These are phyloP conservation scores for Microcyclospora tardicrescens DNA, from an alignment of 2,329 filamentous ascomycete species.

Conservation along the genomic window DNA sequence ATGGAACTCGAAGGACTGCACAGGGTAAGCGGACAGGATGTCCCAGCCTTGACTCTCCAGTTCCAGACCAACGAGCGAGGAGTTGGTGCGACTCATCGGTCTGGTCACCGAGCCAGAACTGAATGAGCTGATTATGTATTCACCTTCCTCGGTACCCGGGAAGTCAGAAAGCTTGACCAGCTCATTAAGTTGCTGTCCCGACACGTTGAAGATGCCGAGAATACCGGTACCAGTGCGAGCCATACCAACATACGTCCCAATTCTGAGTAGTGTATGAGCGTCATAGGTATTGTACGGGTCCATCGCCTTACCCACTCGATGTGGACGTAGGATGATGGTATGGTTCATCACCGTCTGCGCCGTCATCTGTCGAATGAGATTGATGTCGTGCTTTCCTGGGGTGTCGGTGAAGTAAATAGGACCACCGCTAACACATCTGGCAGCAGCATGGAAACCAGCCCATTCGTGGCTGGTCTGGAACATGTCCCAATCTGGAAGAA, in stretches of 20 bases:
- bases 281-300: constrained; percentile 65
- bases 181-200: constrained; percentile 48
- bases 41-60: constrained; percentile 61
- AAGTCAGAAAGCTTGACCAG: constrained; percentile 60
- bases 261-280: constrained; percentile 58
- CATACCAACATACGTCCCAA: constrained; percentile 64
- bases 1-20: constrained; percentile 40
- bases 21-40: constrained; percentile 62
- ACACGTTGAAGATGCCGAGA: constrained; percentile 75
- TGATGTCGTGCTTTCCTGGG: constrained; percentile 66
- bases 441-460: constrained; percentile 76
- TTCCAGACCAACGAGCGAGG: constrained; percentile 46
- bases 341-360: constrained; percentile 57
- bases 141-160: constrained; percentile 49
- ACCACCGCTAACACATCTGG: constrained; percentile 76
- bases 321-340: constrained; percentile 71
- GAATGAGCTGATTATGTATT: constrained; percentile 66
- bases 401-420: constrained; percentile 91
- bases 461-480: constrained; percentile 58
- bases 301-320: constrained; percentile 56
- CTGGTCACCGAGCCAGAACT: constrained; percentile 48
- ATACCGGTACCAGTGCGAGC: constrained; percentile 59
- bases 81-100: constrained; percentile 33
- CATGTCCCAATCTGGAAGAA: constrained; percentile 75
- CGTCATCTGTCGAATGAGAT: constrained; percentile 68